Base-by-base conservation (phyloP, 2,329 filamentous ascomycete genomes). In the Aspergillus uvarum region DNA sequence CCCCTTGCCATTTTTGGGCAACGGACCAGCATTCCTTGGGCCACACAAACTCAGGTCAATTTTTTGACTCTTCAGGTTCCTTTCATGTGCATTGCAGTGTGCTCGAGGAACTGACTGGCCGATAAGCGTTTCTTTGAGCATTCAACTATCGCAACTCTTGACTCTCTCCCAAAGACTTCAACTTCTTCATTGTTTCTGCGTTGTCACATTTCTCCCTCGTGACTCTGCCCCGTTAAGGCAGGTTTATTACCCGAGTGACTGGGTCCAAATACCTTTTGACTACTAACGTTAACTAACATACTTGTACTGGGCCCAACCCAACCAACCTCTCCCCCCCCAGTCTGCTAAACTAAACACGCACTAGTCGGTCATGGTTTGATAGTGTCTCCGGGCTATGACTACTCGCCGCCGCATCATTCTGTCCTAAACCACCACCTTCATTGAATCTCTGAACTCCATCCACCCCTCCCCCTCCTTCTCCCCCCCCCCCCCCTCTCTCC, bases 11-110 rank as follows among this genome's bases (percentile, higher is more conserved):
- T 53, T 55, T 55, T 55, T 29, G 53, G 53, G 53, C 53, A 42
- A 21, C 26, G 47, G 21, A 47, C 29, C 51, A 38, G 53, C 53
- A 16, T 35, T 35, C 32, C 32, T 44, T 44, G 38, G 53, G 53
- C 53, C 53, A 55, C 53, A 55, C 53, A 55, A 55, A 54, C 38
- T 55, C 53, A 48, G 53, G 53, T 22, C 38, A 19, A 55, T 32
- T 47, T 29, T 22, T 26, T 29, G 24, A 47, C 47, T 16, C 31
- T 54, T 16, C 47, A 21, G 8, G n/a, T 54, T 47, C 38, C 47
- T 42, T 47, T 55, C n/a, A 44, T 29, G 48, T 26, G n/a, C 26
- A 26, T 5, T 31, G 32, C 26, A 26, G 10, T 50, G 32, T 55
- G 47, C 42, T 19, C 42, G 53, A 26, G 26, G 26, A 29, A 44